Evolutionary conservation across 2,329 filamentous ascomycete genomes (phyloP).

Genomic region (Hypoxylon sp.): DNA sequence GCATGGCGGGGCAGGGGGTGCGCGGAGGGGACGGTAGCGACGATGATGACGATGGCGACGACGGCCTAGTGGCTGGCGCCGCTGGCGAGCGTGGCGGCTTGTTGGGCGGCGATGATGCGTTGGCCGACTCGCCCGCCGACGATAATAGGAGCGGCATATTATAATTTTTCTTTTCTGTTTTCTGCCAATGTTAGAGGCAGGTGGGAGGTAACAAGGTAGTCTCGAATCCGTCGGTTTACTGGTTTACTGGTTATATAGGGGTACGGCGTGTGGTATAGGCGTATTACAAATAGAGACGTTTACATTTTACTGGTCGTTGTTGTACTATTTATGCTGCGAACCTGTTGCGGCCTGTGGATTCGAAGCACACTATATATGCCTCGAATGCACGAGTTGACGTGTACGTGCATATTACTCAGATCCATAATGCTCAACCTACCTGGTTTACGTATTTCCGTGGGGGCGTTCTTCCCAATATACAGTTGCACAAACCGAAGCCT

Average conservation of each 20-base stretch:
- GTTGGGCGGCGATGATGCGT: conserved; percentile 33
- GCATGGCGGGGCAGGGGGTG: conserved; percentile 57
- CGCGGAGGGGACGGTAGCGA: conserved; percentile 51
- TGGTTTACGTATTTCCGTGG: background rate
- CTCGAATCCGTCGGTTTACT: background rate
- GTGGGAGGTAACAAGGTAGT: background rate
- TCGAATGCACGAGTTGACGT: background rate
- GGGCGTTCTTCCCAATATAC: background rate
- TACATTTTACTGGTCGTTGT: too few relatives aligned
- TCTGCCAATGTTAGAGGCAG: too few relatives aligned
- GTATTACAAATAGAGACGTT: background rate
- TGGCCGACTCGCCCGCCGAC: conserved; percentile 28
- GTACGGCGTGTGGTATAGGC: conserved; percentile 6
- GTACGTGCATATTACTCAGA: background rate
- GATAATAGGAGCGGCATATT: conserved; percentile 48
- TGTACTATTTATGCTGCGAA: background rate
- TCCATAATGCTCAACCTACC: background rate
- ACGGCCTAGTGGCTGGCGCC: conserved; percentile 5
- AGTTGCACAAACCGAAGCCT: background rate
- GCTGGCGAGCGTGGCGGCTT: conserved; percentile 44
- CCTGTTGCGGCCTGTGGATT: background rate
- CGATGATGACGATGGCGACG: conserved; percentile 16
- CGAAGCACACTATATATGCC: background rate
- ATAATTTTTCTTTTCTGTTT: conserved; percentile 20
- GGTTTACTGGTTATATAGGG: background rate